A percentile compares a stretch with the other conserved stretches of the same genome.
Evolutionary conservation across 2,329 filamentous ascomycete genomes (phyloP).

Genomic region (Alternaria triticina): DNA sequence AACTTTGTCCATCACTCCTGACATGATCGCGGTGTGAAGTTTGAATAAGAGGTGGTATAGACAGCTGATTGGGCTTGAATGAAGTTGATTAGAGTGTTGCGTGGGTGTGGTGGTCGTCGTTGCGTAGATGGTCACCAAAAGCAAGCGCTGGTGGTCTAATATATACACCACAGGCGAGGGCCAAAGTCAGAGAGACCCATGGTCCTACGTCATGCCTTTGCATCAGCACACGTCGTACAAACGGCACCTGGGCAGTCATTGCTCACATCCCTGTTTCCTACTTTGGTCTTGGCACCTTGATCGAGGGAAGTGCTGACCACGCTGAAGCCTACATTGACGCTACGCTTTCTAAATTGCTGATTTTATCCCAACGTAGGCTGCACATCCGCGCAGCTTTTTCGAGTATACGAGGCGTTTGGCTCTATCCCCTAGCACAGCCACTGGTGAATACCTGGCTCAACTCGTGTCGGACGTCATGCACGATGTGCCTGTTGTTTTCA

Average conservation of each 20-base stretch:
- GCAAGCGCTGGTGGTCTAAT: conserved; percentile 17
- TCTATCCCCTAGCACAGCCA: conserved; percentile 16
- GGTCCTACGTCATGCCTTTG: conserved; percentile 27
- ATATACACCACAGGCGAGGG: conserved; percentile 15
- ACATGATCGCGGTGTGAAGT: conserved; percentile 28
- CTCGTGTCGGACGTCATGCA: conserved; percentile 19
- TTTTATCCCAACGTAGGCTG: not conserved
- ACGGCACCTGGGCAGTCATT: conserved; percentile 5
- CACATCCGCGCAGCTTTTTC: not conserved
- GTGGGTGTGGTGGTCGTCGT: not conserved
- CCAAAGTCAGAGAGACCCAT: conserved; percentile 19
- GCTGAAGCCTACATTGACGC: not conserved
- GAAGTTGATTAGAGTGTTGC: not conserved
- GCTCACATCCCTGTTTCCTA: conserved; percentile 25
- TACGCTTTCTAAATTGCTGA: not conserved
- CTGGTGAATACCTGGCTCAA: conserved; percentile 10
- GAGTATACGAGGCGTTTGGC: conserved; percentile 6
- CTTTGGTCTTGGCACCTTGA: not conserved
- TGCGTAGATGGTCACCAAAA: conserved; percentile 14
- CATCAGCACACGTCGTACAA: conserved; percentile 28
- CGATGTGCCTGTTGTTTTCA: not conserved
- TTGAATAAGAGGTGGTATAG: not conserved
- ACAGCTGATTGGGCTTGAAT: conserved; percentile 3
- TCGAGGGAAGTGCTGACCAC: not conserved
- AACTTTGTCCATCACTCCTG: conserved; percentile 44